Conservation (phyloP, 2,329 filamentous ascomycete genomes). For the Emergomyces pasteurianus region DNA sequence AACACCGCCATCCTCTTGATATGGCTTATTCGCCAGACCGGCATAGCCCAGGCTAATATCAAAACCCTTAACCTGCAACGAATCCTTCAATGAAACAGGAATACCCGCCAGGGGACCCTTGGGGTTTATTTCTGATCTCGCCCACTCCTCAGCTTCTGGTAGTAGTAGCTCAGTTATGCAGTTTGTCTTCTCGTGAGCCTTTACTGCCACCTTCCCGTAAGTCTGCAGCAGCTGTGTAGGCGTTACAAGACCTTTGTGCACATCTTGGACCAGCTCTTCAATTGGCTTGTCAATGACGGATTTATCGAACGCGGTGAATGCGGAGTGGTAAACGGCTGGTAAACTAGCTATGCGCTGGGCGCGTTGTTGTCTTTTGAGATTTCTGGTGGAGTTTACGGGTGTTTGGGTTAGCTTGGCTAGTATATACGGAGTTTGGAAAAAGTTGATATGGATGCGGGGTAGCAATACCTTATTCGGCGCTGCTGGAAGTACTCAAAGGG, state of each 20-base stretch:
- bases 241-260: conserved; percentile 55
- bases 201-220: conserved; percentile 76
- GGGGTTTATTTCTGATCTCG: conserved; percentile 51
- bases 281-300: conserved; percentile 62
- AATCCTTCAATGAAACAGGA: conserved; percentile 71
- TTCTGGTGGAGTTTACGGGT: conserved; percentile 37
- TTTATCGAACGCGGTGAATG: conserved; percentile 53
- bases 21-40: conserved; percentile 55
- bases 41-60: conserved; percentile 76
- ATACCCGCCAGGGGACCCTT: conserved; percentile 77
- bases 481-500: conserved; percentile 59
- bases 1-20: conserved; percentile 55
- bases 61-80: conserved; percentile 68
- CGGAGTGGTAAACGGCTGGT: conserved; percentile 50
- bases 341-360: conserved; percentile 56
- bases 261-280: conserved; percentile 61
- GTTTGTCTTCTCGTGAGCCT: conserved; percentile 77
- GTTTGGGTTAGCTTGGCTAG: not conserved
- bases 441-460: not conserved
- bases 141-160: conserved; percentile 63
- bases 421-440: not conserved
- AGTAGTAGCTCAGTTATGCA: conserved; percentile 82
- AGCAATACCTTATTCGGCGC: conserved; percentile 52
- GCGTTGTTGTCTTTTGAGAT: conserved; percentile 69
- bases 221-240: conserved; percentile 66